A percentile compares a stretch with the other conserved stretches of the same genome.
Evolutionary conservation across 208 protist genomes (phyloP).

Genomic region (Trypanosoma avium): DNA sequence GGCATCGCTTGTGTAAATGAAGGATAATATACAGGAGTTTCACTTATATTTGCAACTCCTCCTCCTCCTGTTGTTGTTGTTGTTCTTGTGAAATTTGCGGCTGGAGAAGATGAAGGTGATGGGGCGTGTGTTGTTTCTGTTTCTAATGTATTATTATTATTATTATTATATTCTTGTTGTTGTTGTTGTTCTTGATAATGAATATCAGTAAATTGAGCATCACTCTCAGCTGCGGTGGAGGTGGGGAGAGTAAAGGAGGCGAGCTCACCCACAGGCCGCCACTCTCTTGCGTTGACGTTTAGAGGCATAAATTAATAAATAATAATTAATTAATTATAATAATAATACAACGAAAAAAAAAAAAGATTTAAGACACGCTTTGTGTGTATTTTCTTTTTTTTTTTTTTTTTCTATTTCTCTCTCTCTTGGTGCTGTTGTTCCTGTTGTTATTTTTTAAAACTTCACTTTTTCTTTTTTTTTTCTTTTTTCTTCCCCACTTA

Average conservation of each 20-base stretch:
- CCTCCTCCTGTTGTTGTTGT: background rate
- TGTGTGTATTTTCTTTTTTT: slow-evolving; percentile 20
- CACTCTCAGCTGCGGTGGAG: slow-evolving; percentile 20
- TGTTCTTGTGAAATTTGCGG: too few species aligned
- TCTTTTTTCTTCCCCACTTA: background rate
- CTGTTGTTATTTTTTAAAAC: slow-evolving; percentile 1
- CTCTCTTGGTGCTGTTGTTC: background rate
- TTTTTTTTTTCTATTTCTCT: slow-evolving; percentile 5
- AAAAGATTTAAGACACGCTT: background rate
- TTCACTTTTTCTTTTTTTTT: slow-evolving; percentile 4
- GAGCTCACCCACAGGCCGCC: slow-evolving; percentile 59
- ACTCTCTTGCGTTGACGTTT: slow-evolving; percentile 81
- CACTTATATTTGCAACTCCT: background rate
- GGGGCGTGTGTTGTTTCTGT: too few species aligned
- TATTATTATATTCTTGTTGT: too few species aligned
- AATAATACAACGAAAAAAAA: background rate
- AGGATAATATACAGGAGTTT: slow-evolving; percentile 26
- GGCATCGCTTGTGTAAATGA: slow-evolving; percentile 16
- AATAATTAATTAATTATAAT: too few species aligned
- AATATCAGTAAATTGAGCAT: too few species aligned
- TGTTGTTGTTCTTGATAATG: too few species aligned
- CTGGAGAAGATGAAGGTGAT: too few species aligned
- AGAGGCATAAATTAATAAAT: slow-evolving; percentile 29
- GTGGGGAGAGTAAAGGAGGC: slow-evolving; percentile 43
- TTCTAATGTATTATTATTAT: too few species aligned